Base-by-base conservation (phyloP, 139 green algal species). In the Ettlia oleoabundans region DNA sequence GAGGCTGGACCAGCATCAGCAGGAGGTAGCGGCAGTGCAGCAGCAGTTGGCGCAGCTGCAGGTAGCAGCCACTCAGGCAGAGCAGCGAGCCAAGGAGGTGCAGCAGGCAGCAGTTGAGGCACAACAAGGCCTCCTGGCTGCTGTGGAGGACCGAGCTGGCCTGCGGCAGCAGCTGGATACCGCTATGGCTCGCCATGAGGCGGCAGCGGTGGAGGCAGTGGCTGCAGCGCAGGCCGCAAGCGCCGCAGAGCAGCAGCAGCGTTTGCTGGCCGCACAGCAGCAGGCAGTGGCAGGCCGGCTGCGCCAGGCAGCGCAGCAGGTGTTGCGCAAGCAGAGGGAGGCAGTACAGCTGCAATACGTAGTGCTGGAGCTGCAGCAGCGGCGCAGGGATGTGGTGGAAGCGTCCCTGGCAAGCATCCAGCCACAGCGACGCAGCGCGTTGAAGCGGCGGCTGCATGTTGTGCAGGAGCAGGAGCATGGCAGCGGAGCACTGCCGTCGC, bases 1-100 rank as follows among this genome's bases (percentile, higher is more conserved):
- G 40, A 64, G 40, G 64, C 75, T 86, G 37, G 71, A 82, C 35
- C 52, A 55, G 37, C 55, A 82, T 21, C 52, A 82, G 72, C 33
- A 58, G 38, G 69, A 72, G 52, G 81, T 32, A 3, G 38, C 26
- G 4, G 41, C 43, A 9, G 53, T 40, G 18, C 7, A 42, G 3
- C 8, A 26, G 30, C 41, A 72, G 51, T 33, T 76, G 28, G 51
- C 81, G 0, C 51, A 37, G 51, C 81, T 82, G 65, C 53, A 47
- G 40, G 62, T 22, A 2, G 62, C 35, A 8, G 74, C 72, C 5
- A 9, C 68, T 33, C n/a, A 22, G 1, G 71, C 58, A 3, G 55
- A 41, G 2, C 64, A 40, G n/a, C 65, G 24, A 0, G 70, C 71
- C 2, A 26, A 82, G n/a, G 37, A 58, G 30, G 65, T 41, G 5